A percentile compares a stretch with the other conserved stretches of the same genome.
phyloP scores from a whole-genome alignment of 1,284 basidiomycete genomes.

The Ganoderma leucocontextum region DNA sequence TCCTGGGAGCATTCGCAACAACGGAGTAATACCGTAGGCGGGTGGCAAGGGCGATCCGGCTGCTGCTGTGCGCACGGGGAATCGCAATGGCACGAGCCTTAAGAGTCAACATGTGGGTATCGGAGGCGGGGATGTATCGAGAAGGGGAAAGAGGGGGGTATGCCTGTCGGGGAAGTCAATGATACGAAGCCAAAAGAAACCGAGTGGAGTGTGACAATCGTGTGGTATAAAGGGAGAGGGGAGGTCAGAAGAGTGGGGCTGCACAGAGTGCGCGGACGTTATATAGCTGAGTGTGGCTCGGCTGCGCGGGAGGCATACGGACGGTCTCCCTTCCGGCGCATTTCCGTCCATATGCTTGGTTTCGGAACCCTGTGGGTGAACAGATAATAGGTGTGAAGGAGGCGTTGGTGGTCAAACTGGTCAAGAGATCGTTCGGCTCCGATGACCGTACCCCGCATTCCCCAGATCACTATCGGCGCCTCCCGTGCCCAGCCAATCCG shows the following conservation, averaged over 20 bases:
- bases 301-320: background rate
- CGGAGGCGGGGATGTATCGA: slow-evolving; percentile 20
- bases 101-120: slow-evolving; percentile 37
- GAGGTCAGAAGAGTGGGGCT: slow-evolving; percentile 2
- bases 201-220: slow-evolving; percentile 1
- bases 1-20: slow-evolving; percentile 47
- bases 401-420: slow-evolving; percentile 2
- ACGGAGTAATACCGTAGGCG: slow-evolving; percentile 42
- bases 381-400: background rate
- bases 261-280: background rate
- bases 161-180: background rate
- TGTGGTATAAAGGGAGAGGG: background rate
- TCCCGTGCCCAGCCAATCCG: slow-evolving; percentile 20
- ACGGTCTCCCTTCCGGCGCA: slow-evolving; percentile 19
- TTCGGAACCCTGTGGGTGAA: slow-evolving; percentile 1
- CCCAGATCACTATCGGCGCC: slow-evolving; percentile 4
- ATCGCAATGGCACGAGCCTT: slow-evolving; percentile 36
- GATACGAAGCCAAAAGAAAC: background rate
- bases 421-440: background rate
- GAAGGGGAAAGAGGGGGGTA: slow-evolving; percentile 5
- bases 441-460: slow-evolving; percentile 2
- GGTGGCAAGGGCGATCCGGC: slow-evolving; percentile 31
- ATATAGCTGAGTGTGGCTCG: slow-evolving; percentile 3
- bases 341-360: slow-evolving; percentile 14
- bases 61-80: slow-evolving; percentile 34